Base-by-base conservation (phyloP, 441 rosid species). In the Melastoma candidum region DNA sequence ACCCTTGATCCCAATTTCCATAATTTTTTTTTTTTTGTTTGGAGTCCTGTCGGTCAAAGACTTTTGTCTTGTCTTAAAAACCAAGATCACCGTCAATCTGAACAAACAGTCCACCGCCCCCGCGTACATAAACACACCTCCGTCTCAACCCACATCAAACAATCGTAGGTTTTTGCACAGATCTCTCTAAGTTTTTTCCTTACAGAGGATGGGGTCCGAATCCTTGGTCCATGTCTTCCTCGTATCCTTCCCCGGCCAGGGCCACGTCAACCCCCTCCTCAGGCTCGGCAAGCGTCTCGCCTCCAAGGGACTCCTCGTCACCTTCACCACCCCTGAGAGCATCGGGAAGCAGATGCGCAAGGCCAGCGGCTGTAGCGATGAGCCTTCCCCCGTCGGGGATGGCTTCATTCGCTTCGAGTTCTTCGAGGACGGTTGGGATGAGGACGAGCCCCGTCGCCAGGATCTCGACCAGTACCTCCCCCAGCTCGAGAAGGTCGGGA, bases 281-380 rank as follows among this genome's bases (percentile, higher is more conserved):
- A 67, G 95, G 49, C 92, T 87, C 1, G 96, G 90, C 49, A 79
- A 77, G 68, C 80, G 73, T 50, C 73, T 88, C 22, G 90, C 90
- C 22, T 79, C 92, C 13, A 79, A 68, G 61, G 95, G 95, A 41
- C 58, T 85, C 59, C 83, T 85, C 48, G 76, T 85, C 39, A 81
- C 96, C 53, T 77, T 88, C 58, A 70, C 82, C 51, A 61, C 85
- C 1, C 53, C 81, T 0, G 77, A 81, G 26, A 17, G 52, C 68
- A 63, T 64, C 26, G 89, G 84, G 25, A 63, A 74, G 61, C 70
- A 68, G 59, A 76, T 83, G 85, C 61, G 73, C 25, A 66, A 61
- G 44, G 67, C 75, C 29, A 73, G 68, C 58, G 73, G 71, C 67
- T 25, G 74, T 60, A 64, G 68, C 3, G 66, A 72, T 1, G 69